These are phyloP conservation scores for Sugiyamaella floridensis DNA, from an alignment of 805 yeast species.

Conservation along the genomic window DNA sequence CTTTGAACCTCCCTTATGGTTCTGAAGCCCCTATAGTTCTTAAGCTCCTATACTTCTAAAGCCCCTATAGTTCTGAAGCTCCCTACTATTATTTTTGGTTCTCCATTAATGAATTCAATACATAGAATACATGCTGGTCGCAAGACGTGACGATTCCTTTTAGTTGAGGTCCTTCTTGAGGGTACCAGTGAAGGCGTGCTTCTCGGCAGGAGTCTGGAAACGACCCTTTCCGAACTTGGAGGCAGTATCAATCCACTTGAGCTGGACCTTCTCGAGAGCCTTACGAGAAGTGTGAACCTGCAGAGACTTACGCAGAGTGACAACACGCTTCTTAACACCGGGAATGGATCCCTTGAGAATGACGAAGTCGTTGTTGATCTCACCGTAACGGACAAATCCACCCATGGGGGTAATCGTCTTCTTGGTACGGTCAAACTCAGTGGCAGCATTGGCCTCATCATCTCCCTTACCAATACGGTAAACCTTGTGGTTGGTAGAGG, in stretches of 20 bases:
- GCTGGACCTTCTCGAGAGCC: conserved; percentile 92
- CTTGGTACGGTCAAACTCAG: conserved; percentile 98
- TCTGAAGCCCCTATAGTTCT: too few species aligned
- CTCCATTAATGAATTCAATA: not conserved
- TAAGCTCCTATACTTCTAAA: too few species aligned
- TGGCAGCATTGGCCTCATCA: conserved; percentile 91
- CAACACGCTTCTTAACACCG: conserved; percentile 99
- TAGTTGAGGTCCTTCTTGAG: conserved; percentile 84
- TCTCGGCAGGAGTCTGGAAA: conserved; percentile 99
- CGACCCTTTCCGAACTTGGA: conserved; percentile 99
- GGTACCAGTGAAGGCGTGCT: conserved; percentile 99
- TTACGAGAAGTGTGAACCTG: conserved; percentile 96
- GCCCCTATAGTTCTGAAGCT: too few species aligned
- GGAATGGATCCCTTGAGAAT: conserved; percentile 98
- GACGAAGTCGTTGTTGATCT: conserved; percentile 94
- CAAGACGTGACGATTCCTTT: conserved; percentile 6
- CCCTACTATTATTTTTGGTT: not conserved
- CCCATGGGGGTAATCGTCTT: conserved; percentile 99
- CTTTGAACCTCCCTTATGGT: too few species aligned
- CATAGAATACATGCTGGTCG: not conserved
- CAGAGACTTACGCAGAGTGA: conserved; percentile 97
- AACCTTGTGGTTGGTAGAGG: conserved; percentile 99
- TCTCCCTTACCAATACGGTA: conserved; percentile 98
- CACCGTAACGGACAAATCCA: conserved; percentile 99
- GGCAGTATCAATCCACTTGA: conserved; percentile 99